Evolutionary conservation across 192 early-diverging fungal genomes (phyloP).

Genomic region (Coemansia sp.): DNA sequence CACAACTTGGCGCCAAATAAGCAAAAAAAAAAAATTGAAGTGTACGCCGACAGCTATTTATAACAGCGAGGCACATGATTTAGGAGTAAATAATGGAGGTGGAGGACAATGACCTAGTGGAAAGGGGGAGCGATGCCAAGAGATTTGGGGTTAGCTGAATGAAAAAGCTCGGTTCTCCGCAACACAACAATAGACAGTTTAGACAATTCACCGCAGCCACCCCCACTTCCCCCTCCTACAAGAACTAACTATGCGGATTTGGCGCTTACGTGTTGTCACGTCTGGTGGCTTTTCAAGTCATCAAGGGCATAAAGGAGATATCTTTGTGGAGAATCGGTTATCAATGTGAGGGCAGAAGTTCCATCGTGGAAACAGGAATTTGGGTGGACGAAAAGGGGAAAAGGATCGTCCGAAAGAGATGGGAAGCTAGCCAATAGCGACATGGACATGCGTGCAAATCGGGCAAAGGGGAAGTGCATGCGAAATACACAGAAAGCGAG

Average conservation of each 20-base stretch:
- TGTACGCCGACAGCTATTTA: background rate
- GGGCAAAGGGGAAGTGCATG: background rate
- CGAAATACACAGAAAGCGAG: background rate
- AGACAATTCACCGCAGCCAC: background rate
- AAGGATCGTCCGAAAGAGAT: background rate
- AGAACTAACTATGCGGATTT: background rate
- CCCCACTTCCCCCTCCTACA: background rate
- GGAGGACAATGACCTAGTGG: background rate
- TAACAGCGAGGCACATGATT: background rate
- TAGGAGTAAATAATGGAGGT: background rate
- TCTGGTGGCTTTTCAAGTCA: background rate
- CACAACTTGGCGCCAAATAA: background rate
- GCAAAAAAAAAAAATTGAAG: background rate
- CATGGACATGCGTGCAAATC: slow-evolving; percentile 1
- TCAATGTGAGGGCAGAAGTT: background rate
- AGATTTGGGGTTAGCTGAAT: background rate
- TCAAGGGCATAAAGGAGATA: background rate
- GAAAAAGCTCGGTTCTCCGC: background rate
- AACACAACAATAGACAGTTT: background rate
- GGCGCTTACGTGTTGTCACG: background rate
- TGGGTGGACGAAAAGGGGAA: background rate
- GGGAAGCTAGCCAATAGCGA: background rate
- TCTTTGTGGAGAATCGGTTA: background rate
- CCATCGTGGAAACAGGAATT: background rate
- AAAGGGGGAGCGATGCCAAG: background rate